Base-by-base conservation (phyloP, 164 flowering plant genomes). In the Magnolia sinica region DNA sequence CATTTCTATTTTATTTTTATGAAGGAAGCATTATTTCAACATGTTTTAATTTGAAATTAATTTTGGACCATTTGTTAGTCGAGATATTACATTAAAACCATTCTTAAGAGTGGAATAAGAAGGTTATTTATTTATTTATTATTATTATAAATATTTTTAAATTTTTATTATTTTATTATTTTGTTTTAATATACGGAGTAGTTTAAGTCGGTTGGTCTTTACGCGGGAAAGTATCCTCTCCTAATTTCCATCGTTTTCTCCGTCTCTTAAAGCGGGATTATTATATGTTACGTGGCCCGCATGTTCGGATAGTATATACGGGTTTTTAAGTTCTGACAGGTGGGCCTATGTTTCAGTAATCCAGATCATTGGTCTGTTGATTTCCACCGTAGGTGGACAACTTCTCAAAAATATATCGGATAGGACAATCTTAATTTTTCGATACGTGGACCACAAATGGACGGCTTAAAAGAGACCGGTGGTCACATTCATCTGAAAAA, bases 161-260 rank as follows among this genome's bases (percentile, higher is more conserved):
- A 55, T 8, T 55, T 13, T 55, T 11, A 55, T 55, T 55, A 55
- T 55, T 55, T 55, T 16, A 55, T 55, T 16, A 37, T 37, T 55
- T 55, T 55, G 61, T 55, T 55, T 55, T 55, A 16, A 31, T 27
- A 31, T 65, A 13, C n/a, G 51, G 27, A 50, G 71, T 68, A 6
- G 71, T 68, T 68, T 29, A 29, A 31, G 71, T 29, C 50, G 31
- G 70, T 24, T 66, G 70, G 71, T 29, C 71, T 37, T 27, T 13
- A 68, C 6, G 71, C 50, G 7, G 71, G 71, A 8, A 14, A 0
- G 8, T 31, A 31, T 31, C 37, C 49, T 37, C 71, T 68, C 71
- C 71, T 68, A 68, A 31, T 16, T 37, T 68, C 4, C 6, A 68
- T 31, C 71, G 14, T 68, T 37, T 11, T 29, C 45, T 29, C 20